These are phyloP conservation scores for Talaromyces sp. DNA, from an alignment of 2,329 filamentous ascomycete genomes.

Conservation along the genomic window DNA sequence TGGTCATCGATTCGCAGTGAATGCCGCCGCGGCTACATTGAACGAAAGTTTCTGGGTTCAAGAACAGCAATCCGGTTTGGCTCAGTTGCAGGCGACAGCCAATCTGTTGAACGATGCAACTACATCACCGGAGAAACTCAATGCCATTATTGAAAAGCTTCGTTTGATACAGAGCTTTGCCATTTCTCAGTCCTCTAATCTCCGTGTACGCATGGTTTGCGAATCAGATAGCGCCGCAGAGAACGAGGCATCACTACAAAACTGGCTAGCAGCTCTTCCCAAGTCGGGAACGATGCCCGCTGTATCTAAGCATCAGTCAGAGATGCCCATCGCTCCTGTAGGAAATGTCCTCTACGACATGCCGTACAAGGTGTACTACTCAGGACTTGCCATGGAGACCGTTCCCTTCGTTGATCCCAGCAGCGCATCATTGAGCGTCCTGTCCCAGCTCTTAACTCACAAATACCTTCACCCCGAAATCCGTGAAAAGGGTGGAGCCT, in stretches of 20 bases:
- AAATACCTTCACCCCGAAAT: constrained; percentile 97
- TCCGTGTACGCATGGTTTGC: constrained; percentile 82
- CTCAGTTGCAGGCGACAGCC: constrained; percentile 80
- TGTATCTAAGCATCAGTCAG: constrained; percentile 27
- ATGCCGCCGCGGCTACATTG: constrained; percentile 74
- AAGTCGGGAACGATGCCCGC: constrained; percentile 36
- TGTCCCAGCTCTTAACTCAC: constrained; percentile 88
- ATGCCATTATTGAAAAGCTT: constrained; percentile 73
- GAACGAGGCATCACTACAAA: constrained; percentile 66
- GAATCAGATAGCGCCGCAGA: constrained; percentile 63
- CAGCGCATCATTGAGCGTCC: constrained; percentile 76
- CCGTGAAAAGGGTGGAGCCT: constrained; percentile 93
- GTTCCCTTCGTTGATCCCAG: constrained; percentile 72
- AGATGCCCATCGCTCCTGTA: constrained; percentile 22
- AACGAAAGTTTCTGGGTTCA: constrained; percentile 65
- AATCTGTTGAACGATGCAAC: constrained; percentile 65
- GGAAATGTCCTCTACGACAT: constrained; percentile 83
- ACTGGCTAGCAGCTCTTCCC: constrained; percentile 64
- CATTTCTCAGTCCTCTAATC: constrained; percentile 59
- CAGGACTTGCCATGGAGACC: constrained; percentile 73
- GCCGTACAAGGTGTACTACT: constrained; percentile 96
- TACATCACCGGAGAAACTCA: constrained; percentile 62
- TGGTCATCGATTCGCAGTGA: constrained; percentile 80
- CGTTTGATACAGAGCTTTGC: constrained; percentile 79
- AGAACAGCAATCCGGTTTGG: constrained; percentile 85